Conservation (phyloP, 2,329 filamentous ascomycete species). For the Beauveria brongniartii region DNA sequence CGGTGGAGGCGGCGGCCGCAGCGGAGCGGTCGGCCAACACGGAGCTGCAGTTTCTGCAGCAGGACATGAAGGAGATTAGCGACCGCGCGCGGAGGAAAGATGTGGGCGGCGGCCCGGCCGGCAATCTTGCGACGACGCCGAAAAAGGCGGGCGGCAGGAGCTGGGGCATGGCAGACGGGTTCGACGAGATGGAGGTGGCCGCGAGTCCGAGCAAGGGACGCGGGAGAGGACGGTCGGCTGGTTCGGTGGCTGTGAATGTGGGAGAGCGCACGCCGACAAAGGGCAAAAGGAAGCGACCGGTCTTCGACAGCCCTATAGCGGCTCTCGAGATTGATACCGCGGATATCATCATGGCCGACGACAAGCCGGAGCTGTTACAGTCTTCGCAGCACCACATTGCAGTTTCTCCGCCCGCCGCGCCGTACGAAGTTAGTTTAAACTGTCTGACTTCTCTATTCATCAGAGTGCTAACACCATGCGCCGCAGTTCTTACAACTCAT, state of each 20-base stretch:
- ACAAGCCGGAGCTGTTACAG: slow-evolving; percentile 15
- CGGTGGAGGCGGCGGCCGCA: slow-evolving; percentile 55
- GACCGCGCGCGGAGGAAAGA: slow-evolving; percentile 41
- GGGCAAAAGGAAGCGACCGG: slow-evolving; percentile 60
- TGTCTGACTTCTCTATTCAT: neutral
- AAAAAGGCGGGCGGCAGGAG: slow-evolving; percentile 44
- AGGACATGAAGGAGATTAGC: slow-evolving; percentile 57
- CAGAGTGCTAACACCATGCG: slow-evolving; percentile 16
- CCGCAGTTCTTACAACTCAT: slow-evolving; percentile 52
- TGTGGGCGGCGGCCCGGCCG: slow-evolving; percentile 13
- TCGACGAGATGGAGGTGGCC: slow-evolving; percentile 58
- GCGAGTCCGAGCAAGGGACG: slow-evolving; percentile 45
- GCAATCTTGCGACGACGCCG: slow-evolving; percentile 44
- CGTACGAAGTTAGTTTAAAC: slow-evolving; percentile 35
- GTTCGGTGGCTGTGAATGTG: slow-evolving; percentile 35
- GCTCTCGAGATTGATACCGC: slow-evolving; percentile 46
- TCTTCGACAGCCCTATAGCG: slow-evolving; percentile 57
- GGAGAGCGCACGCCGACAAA: slow-evolving; percentile 55
- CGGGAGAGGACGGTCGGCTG: slow-evolving; percentile 30
- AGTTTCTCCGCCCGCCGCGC: slow-evolving; percentile 20
- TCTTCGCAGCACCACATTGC: slow-evolving; percentile 16
- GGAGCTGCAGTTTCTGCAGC: slow-evolving; percentile 63
- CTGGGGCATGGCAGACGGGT: slow-evolving; percentile 63
- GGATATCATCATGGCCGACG: slow-evolving; percentile 30
- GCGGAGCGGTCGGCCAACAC: slow-evolving; percentile 59